Base-by-base conservation (phyloP, 306 rosid species). In the Comarum palustre region DNA sequence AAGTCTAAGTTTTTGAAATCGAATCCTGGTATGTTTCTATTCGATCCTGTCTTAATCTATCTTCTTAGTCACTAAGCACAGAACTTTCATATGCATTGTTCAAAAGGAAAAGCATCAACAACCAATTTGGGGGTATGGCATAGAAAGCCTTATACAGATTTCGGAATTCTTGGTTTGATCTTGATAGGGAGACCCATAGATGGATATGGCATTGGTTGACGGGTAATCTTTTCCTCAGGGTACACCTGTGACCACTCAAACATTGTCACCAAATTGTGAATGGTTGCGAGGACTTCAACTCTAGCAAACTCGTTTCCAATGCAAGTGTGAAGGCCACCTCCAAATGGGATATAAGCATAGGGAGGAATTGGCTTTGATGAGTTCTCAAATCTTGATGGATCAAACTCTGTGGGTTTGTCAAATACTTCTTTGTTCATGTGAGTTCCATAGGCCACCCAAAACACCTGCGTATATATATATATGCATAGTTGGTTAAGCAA, bases 231-330 rank as follows among this genome's bases (percentile, higher is more conserved):
- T 73, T 84, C 88, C 25, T 82, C 78, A 4, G 80, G 82, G 51
- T 65, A 63, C 43, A 77, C 47, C 59, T 73, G 82, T 41, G 88
- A 75, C 86, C 90, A 84, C 73, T 84, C 84, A 10, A 55, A 87
- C 78, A 61, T 75, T 14, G 74, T 82, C 64, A 84, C 79, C 66
- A 87, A 54, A 73, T 87, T 82, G 75, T 84, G 88, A 36, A 84
- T 75, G 32, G 76, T 80, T 9, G 78, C 70, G 65, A 84, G 84
- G 6, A 84, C 83, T 55, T 87, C 78, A 20, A 84, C 84, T 69
- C 86, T 77, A 0, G 87, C 85, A 84, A 87, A 84, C 73, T 82
- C 88, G 14, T 86, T 86, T 22, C 88, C 90, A 46, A 79, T 46
- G 84, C 88, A 86, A 32, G 42, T 34, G 68, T 72, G 83, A n/a